phyloP scores from a whole-genome alignment of 768 basidiomycete genomes.

The Trametes cinnabarina region DNA sequence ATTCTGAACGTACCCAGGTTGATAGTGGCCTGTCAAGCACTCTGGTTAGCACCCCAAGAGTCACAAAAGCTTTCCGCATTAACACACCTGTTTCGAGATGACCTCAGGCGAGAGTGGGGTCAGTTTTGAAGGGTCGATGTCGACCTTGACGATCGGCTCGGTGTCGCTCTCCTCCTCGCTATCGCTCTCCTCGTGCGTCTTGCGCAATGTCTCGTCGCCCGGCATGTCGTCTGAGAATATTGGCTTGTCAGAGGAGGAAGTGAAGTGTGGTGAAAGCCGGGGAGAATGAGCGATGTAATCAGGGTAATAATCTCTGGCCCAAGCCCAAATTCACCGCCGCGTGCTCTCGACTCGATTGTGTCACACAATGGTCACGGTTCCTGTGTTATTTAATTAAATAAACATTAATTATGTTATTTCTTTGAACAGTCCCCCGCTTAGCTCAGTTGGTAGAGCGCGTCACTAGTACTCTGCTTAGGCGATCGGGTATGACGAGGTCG shows the following conservation, averaged over 20 bases:
- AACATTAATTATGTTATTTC: too few species aligned
- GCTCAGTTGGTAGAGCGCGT: conserved; percentile 58
- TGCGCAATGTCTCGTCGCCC: conserved; percentile 64
- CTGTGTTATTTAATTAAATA: too few species aligned
- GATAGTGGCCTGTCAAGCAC: conserved; percentile 76
- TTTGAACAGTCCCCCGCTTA: conserved; percentile 20
- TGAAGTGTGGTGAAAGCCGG: not conserved
- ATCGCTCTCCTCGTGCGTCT: conserved; percentile 59
- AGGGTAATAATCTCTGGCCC: not conserved
- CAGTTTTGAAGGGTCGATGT: conserved; percentile 78
- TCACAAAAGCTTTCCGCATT: not conserved
- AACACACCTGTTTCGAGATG: conserved; percentile 82
- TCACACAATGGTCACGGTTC: conserved; percentile 4
- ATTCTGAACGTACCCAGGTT: conserved; percentile 63
- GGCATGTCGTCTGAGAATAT: conserved; percentile 44
- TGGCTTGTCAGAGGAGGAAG: not conserved
- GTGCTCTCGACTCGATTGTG: not conserved
- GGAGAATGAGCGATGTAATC: conserved; percentile 4
- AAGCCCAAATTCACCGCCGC: not conserved
- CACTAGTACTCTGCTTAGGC: conserved; percentile 50
- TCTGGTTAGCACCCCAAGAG: not conserved
- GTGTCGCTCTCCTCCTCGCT: conserved; percentile 68
- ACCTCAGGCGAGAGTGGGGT: conserved; percentile 88
- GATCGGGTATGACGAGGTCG: conserved; percentile 51
- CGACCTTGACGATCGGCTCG: conserved; percentile 59